Evolutionary conservation across 2,329 filamentous ascomycete species (phyloP), one percentile per base, ranked within the genome.

Genomic region (Penicillium concentricum): DNA sequence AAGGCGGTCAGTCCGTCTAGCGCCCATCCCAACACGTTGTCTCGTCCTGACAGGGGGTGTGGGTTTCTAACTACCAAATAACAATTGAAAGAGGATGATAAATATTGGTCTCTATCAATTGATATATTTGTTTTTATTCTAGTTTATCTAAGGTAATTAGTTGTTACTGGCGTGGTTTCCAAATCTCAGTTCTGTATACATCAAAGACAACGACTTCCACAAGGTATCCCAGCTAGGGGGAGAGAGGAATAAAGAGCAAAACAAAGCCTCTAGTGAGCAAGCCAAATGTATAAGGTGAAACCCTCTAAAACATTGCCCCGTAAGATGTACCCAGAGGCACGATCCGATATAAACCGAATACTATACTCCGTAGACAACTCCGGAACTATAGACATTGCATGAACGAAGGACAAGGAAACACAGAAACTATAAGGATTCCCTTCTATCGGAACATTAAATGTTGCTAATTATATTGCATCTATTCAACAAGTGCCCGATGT

Each of bases 1-100:
- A 64, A 61, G 64, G 63, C 63, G 64, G 64, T 67, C 63, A 67
- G 59, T 58, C 32, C 15, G 38, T 48, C 57, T 63, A 64, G 61
- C 57, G 63, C 51, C 62, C 64, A 56, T 51, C 39, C 28, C 18
- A 46, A 46, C 44, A 46, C 30, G 44, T 22, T 32, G 41, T 37
- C 41, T 53, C 12, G 18, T 24, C 26, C 16, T 32, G 18, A 30
- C 39, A 28, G 26, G 34, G 32, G 49, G 32, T 4, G 12, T 6
- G 6, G 18, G 5, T 16, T 48, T 4, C 15, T 32, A 24, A 32
- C 18, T 43, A 43, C 18, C 18, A 43, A 42, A n/a, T 13, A 12
- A n/a, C 9, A 15, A 42, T 32, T 32, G 18, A 22, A 32, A 24
- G 16, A 13, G 13, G 2, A 32, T n/a, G 3, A 10, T 32, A 13